Percentiles rank a stretch among this genome's conserved stretches.
These are phyloP conservation scores for Calocera cornea DNA, from an alignment of 768 basidiomycete genomes.

Conservation along the genomic window DNA sequence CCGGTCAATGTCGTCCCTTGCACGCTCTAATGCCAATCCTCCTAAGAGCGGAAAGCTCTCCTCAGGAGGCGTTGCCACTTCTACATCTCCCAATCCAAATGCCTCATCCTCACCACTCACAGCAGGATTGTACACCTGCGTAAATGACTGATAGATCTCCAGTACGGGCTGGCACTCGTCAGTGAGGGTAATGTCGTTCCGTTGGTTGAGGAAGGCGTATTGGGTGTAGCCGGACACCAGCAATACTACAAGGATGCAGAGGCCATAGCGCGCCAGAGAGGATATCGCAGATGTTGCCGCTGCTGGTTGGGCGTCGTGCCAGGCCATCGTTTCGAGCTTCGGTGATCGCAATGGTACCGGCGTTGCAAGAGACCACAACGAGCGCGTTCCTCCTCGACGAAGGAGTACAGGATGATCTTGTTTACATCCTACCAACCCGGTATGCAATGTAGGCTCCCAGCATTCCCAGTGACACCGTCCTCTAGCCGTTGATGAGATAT, in stretches of 20 bases:
- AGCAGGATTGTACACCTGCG: neutral
- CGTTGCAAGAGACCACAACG: neutral
- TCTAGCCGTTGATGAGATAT: neutral
- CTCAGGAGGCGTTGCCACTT: neutral
- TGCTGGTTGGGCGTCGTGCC: neutral
- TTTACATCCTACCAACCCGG: neutral
- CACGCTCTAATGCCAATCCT: neutral
- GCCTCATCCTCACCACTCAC: neutral
- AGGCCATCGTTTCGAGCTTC: neutral
- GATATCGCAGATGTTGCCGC: neutral
- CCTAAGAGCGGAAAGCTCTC: neutral
- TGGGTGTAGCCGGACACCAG: neutral
- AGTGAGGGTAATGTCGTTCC: neutral
- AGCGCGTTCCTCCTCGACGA: neutral
- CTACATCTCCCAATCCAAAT: neutral
- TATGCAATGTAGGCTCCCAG: neutral
- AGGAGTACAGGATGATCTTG: neutral
- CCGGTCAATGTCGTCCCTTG: neutral
- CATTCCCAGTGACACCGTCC: neutral
- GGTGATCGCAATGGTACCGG: neutral
- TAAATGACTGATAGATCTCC: slow-evolving; percentile 1
- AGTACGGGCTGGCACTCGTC: neutral
- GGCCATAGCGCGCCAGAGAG: neutral
- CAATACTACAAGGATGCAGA: neutral
- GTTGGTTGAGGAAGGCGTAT: neutral